These are phyloP conservation scores for Decorospora gaudefroyi DNA, from an alignment of 2,329 filamentous ascomycete species.

Conservation along the genomic window DNA sequence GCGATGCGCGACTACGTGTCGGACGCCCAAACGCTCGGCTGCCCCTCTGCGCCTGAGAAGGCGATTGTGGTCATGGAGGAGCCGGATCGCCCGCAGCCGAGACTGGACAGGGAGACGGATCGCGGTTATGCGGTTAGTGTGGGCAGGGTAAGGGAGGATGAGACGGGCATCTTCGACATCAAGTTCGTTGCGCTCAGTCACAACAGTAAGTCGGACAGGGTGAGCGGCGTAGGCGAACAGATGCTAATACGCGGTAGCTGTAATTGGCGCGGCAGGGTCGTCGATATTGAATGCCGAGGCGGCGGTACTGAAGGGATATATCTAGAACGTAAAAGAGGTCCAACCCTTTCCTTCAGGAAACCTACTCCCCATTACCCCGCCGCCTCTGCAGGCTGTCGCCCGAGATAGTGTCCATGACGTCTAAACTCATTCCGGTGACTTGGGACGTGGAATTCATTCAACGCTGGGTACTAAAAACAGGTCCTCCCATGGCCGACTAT, in stretches of 20 bases:
- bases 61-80: conserved; percentile 90
- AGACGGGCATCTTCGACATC: conserved; percentile 87
- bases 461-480: too few species aligned
- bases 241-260: conserved; percentile 55
- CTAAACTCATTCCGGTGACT: too few species aligned
- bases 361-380: too few species aligned
- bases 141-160: conserved; percentile 82
- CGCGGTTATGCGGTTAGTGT: conserved; percentile 90
- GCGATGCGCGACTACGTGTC: conserved; percentile 80
- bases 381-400: too few species aligned
- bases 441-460: too few species aligned
- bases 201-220: conserved; percentile 59
- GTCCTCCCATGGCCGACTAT: too few species aligned
- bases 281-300: conserved; percentile 95
- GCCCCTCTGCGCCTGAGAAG: conserved; percentile 79
- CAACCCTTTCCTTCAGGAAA: too few species aligned
- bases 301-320: conserved; percentile 83
- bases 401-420: too few species aligned
- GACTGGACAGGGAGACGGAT: conserved; percentile 83
- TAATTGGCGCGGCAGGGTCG: conserved; percentile 94
- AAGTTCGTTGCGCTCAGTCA: conserved; percentile 95
- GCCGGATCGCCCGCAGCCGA: conserved; percentile 85
- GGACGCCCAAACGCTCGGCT: conserved; percentile 81
- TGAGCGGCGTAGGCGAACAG: conserved; percentile 28
- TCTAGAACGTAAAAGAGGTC: conserved; percentile 43